Conservation (phyloP, 805 yeast genomes). For the Tetrapisispora phaffii region DNA sequence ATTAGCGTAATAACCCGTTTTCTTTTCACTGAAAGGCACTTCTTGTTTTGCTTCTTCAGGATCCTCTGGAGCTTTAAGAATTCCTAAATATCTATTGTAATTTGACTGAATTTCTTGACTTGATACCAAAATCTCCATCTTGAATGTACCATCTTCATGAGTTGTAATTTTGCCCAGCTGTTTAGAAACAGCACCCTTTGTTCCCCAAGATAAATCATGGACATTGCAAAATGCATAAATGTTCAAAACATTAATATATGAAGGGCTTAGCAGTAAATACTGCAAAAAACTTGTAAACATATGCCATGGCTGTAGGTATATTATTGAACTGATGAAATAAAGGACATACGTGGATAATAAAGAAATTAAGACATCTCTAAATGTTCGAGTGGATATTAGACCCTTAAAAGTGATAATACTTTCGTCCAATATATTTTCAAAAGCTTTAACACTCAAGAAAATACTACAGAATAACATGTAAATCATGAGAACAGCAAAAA, state of each 20-base stretch:
- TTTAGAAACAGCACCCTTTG: conserved; percentile 69
- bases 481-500: conserved; percentile 82
- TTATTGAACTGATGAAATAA: conserved; percentile 65
- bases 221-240: conserved; percentile 94
- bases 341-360: conserved; percentile 73
- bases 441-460: conserved; percentile 65
- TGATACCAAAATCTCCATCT: conserved; percentile 67
- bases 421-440: conserved; percentile 37
- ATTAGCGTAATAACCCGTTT: conserved; percentile 79
- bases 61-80: conserved; percentile 37
- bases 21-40: conserved; percentile 40
- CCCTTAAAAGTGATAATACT: conserved; percentile 32
- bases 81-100: conserved; percentile 55
- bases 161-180: conserved; percentile 82
- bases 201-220: conserved; percentile 97
- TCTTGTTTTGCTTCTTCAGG: conserved; percentile 26
- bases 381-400: conserved; percentile 56
- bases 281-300: conserved; percentile 83
- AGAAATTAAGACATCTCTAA: conserved; percentile 82
- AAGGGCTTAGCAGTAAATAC: conserved; percentile 74
- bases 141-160: conserved; percentile 52
- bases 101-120: conserved; percentile 64
- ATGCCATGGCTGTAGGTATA: conserved; percentile 87
- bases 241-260: conserved; percentile 82
- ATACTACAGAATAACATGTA: conserved; percentile 85